phyloP scores from a whole-genome alignment of 495 filamentous ascomycete species.

The Penicillium lagena region DNA sequence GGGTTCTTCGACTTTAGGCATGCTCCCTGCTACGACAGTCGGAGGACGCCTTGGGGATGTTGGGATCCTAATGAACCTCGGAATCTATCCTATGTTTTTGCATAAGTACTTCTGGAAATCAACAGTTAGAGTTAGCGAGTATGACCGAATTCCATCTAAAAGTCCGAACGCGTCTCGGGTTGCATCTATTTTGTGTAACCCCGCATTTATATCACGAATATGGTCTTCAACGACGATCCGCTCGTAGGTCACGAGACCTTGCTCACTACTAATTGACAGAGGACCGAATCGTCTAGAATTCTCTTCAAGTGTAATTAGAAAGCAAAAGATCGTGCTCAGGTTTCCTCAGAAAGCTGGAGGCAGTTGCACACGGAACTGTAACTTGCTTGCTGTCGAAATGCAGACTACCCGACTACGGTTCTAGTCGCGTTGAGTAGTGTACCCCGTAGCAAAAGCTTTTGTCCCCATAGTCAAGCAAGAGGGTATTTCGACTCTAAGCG shows the following conservation, averaged over 20 bases:
- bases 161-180: constrained; percentile 10
- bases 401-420: constrained; percentile 20
- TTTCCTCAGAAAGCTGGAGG: background rate
- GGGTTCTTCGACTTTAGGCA: no score
- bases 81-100: no score
- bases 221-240: constrained; percentile 13
- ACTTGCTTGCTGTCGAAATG: constrained; percentile 21
- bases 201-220: constrained; percentile 13
- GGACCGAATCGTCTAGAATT: constrained; percentile 4
- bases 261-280: constrained; percentile 10
- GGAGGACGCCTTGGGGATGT: no score
- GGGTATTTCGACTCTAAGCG: constrained; percentile 7
- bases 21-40: no score
- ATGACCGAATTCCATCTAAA: no score
- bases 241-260: constrained; percentile 10
- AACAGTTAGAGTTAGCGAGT: no score
- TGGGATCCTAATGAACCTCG: no score
- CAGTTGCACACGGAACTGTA: constrained; percentile 10
- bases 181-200: constrained; percentile 13
- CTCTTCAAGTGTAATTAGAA: constrained; percentile 8
- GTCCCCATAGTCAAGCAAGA: constrained; percentile 23
- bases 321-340: constrained; percentile 1
- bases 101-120: no score
- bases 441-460: constrained; percentile 19
- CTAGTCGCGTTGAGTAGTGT: constrained; percentile 18